Evolutionary conservation across 2,329 filamentous ascomycete genomes (phyloP).

Genomic region (Aspergillus caelatus): DNA sequence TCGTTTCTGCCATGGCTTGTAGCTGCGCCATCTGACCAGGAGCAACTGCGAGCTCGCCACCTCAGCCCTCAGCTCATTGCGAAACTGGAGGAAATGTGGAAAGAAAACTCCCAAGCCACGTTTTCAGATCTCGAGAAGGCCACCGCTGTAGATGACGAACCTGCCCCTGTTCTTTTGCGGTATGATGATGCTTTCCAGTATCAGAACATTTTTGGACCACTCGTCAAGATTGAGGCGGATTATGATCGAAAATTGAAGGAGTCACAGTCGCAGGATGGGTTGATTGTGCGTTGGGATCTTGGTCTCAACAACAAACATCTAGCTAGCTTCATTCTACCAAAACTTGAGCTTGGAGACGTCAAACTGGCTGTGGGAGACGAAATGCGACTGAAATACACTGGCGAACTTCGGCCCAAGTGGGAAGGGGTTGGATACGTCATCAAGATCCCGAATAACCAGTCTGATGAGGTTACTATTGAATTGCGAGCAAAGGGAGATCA

Average conservation of each 20-base stretch:
- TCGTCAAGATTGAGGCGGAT: conserved; percentile 99
- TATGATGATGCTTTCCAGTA: conserved; percentile 99
- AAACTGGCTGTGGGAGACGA: conserved; percentile 98
- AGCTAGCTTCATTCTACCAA: conserved; percentile 92
- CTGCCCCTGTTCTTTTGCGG: conserved; percentile 84
- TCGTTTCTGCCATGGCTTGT: conserved; percentile 96
- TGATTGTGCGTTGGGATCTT: conserved; percentile 91
- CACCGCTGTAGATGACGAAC: conserved; percentile 90
- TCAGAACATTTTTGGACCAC: conserved; percentile 95
- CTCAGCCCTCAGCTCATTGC: conserved; percentile 92
- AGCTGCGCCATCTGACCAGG: conserved; percentile 82
- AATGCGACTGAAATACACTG: conserved; percentile 96
- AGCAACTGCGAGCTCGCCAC: conserved; percentile 93
- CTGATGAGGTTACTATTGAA: conserved; percentile 94
- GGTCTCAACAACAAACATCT: conserved; percentile 97
- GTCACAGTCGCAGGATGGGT: conserved; percentile 93
- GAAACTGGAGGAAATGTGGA: conserved; percentile 97
- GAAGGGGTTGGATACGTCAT: conserved; percentile 98
- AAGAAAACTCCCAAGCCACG: conserved; percentile 86
- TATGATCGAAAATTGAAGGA: conserved; percentile 99
- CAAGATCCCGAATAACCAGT: conserved; percentile 98
- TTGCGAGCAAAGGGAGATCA: conserved; percentile 92
- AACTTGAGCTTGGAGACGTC: conserved; percentile 95
- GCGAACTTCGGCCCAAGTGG: conserved; percentile 88
- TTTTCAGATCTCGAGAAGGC: conserved; percentile 90